Conservation (phyloP, 495 filamentous ascomycete genomes). For the Aspergillus incahuasiensis region DNA sequence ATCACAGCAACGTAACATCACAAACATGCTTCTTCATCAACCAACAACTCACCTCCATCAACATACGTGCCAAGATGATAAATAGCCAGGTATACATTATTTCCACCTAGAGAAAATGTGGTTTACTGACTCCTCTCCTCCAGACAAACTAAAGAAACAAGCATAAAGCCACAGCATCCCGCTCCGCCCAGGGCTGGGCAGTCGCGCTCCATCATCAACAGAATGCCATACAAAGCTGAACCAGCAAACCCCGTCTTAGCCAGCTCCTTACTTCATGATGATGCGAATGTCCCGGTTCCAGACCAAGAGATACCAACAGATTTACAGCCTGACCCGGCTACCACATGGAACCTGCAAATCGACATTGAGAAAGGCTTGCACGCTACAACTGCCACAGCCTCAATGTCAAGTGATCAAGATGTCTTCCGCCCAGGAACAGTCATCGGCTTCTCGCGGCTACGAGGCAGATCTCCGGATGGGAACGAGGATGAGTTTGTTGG, state of each 20-base stretch:
- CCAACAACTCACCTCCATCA: background rate
- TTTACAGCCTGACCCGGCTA: background rate
- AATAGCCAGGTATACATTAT: background rate
- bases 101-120: too few relatives aligned
- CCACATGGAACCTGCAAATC: constrained; percentile 29
- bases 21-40: constrained; percentile 6
- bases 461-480: constrained; percentile 20
- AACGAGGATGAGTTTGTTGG: constrained; percentile 32
- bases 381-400: background rate
- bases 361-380: constrained; percentile 27
- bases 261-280: constrained; percentile 20
- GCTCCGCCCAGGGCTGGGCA: too few relatives aligned
- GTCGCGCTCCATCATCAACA: background rate
- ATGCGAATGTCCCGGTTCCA: background rate
- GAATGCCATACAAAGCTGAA: constrained; percentile 25
- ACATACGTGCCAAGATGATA: background rate
- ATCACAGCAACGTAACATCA: background rate
- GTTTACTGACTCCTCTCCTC: background rate
- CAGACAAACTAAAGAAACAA: background rate
- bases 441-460: constrained; percentile 38
- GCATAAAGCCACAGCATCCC: background rate
- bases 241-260: constrained; percentile 37
- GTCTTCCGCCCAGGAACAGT: constrained; percentile 33
- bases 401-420: background rate
- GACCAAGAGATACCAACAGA: background rate